Evolutionary conservation across 2,329 filamentous ascomycete species (phyloP).

Genomic region (Dothistroma pini): DNA sequence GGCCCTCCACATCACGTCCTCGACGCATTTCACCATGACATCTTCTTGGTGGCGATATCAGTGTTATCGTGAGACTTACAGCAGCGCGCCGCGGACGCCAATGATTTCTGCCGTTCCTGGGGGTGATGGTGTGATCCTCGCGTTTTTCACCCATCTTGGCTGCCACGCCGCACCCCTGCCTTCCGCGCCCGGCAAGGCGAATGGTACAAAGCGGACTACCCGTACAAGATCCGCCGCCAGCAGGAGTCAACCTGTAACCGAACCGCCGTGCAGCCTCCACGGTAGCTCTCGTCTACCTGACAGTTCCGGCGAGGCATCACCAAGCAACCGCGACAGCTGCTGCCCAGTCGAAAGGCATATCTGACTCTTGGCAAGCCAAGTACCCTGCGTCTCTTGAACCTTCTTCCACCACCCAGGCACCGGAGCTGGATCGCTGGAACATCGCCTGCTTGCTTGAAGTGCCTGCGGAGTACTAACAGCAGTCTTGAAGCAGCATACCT

Average conservation of each 20-base stretch:
- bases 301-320: neutral
- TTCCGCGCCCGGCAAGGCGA: slow-evolving; percentile 1
- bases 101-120: neutral
- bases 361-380: neutral
- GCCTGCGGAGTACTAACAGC: neutral
- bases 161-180: slow-evolving; percentile 1
- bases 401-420: neutral
- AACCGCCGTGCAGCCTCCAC: neutral
- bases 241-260: neutral
- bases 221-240: neutral
- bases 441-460: neutral
- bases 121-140: neutral
- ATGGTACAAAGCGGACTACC: neutral
- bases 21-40: neutral
- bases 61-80: neutral
- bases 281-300: neutral
- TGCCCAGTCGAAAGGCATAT: neutral
- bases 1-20: neutral
- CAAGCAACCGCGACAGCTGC: neutral
- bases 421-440: neutral
- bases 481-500: slow-evolving; percentile 3
- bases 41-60: neutral
- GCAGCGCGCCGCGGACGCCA: neutral
- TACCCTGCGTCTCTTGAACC: neutral
- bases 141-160: neutral